A percentile compares a stretch with the other conserved stretches of the same genome.
phyloP scores from a whole-genome alignment of 306 rosid genomes.

The Ormosia emarginata region DNA sequence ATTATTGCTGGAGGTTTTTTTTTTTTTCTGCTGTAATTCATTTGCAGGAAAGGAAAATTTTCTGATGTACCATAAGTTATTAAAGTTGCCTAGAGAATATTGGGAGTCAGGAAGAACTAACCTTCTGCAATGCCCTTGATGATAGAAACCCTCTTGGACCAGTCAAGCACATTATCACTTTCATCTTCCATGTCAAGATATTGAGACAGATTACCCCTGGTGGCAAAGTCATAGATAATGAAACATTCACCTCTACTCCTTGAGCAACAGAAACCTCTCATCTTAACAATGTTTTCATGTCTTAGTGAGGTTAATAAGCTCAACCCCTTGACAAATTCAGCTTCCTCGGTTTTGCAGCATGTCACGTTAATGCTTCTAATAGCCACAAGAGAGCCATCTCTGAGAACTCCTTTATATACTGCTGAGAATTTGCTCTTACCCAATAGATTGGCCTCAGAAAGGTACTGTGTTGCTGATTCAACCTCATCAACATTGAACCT shows the following conservation, averaged over 20 bases:
- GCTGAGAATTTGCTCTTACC: conserved; percentile 73
- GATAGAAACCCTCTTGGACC: conserved; percentile 74
- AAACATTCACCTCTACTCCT: conserved; percentile 80
- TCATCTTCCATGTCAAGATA: conserved; percentile 64
- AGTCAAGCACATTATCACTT: conserved; percentile 55
- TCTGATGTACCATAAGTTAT: neutral
- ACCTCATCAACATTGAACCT: conserved; percentile 78
- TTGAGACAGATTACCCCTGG: conserved; percentile 57
- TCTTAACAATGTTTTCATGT: conserved; percentile 69
- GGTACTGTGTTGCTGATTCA: conserved; percentile 78
- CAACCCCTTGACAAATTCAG: conserved; percentile 65
- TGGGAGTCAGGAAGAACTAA: conserved; percentile 21
- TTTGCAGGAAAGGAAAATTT: neutral
- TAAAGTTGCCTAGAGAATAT: neutral
- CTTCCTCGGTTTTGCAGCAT: conserved; percentile 80
- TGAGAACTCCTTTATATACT: conserved; percentile 68
- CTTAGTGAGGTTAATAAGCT: conserved; percentile 52
- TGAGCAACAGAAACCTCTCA: conserved; percentile 91
- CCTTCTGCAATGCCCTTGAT: conserved; percentile 81
- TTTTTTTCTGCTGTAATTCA: neutral
- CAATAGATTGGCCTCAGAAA: conserved; percentile 66
- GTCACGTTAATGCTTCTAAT: conserved; percentile 55
- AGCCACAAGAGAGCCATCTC: conserved; percentile 81
- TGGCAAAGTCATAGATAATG: conserved; percentile 67
- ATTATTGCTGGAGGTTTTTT: neutral